phyloP scores from a whole-genome alignment of 1,284 basidiomycete genomes.

The Ustilago crameri region DNA sequence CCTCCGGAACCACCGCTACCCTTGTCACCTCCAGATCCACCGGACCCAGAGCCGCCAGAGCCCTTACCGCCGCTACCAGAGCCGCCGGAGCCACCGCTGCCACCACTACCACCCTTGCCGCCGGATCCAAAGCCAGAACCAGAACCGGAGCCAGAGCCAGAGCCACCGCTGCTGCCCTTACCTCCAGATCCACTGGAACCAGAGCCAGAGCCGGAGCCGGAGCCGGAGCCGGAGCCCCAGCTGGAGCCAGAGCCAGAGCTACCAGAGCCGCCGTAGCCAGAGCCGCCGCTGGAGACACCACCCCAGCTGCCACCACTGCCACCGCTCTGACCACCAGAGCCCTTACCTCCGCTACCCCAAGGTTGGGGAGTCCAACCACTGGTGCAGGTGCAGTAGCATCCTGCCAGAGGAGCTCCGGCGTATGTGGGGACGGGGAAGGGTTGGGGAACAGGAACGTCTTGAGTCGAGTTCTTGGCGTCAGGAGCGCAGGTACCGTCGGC shows the following conservation, averaged over 20 bases:
- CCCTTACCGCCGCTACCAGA: conserved; percentile 2
- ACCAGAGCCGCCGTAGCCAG: conserved; percentile 17
- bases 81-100: conserved; percentile 6
- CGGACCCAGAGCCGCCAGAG: background rate
- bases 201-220: too few relatives aligned
- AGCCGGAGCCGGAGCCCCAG: conserved; percentile 3
- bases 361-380: conserved; percentile 14
- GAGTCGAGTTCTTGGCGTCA: conserved; percentile 20
- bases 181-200: too few relatives aligned
- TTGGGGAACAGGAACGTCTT: conserved; percentile 23
- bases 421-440: conserved; percentile 38
- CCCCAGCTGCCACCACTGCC: conserved; percentile 4
- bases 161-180: too few relatives aligned
- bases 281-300: too few relatives aligned
- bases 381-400: conserved; percentile 41
- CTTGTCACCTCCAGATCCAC: background rate
- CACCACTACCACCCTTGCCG: conserved; percentile 11
- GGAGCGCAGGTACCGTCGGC: conserved; percentile 27
- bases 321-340: conserved; percentile 1
- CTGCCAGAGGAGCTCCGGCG: conserved; percentile 33
- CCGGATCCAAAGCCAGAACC: conserved; percentile 10
- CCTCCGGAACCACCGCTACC: conserved; percentile 12
- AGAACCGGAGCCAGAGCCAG: too few relatives aligned
- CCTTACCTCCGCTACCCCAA: conserved; percentile 9
- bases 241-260: conserved; percentile 16